Evolutionary conservation across 345 rosid genomes (phyloP), one percentile per base, ranked within the genome.

Genomic region (Euphorbia lathyris): DNA sequence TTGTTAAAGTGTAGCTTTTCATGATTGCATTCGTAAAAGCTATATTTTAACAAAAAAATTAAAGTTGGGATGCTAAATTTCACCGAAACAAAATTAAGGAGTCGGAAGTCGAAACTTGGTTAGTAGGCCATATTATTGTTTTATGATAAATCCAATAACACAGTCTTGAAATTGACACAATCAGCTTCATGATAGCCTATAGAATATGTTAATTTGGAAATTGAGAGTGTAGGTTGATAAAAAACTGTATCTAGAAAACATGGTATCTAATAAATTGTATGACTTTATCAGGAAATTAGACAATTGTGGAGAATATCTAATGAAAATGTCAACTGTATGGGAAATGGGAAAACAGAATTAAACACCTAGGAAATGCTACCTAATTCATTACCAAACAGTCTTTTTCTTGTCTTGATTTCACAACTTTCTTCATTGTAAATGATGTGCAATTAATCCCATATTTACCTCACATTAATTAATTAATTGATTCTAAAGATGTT

Each of bases 301-400:
- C 17, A 58, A 29, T 26, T 58, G 7, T 58, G 30, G n/a, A 26
- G 62, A 11, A 29, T 11, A 51, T 50, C 36, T 36, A 26, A 10
- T 26, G n/a, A 11, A 59, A 27, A 27, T 5, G 40, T 45, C 20
- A 58, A 29, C 22, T 58, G 4, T 45, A 25, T 38, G 3, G 38
- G 63, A 55, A 17, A 55, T 22, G 1, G 63, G 3, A 12, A 20
- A 19, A 3, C 9, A 2, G 19, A n/a, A 34, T 34, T 34, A 34
- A 51, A 11, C 16, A n/a, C 26, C 69, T 32, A 42, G 63, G 29
- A 57, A 19, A n/a, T 58, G 72, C n/a, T 56, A 12, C 17, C 58
- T 36, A 52, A 55, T 17, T 0, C 48, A 62, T 20, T 12, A 48
- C n/a, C 0, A 14, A 17, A 32, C 36, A 32, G 36, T 32, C 45